Evolutionary conservation across 345 rosid species (phyloP), one percentile per base, ranked within the genome.

Genomic region (Geranium rotundifolium): DNA sequence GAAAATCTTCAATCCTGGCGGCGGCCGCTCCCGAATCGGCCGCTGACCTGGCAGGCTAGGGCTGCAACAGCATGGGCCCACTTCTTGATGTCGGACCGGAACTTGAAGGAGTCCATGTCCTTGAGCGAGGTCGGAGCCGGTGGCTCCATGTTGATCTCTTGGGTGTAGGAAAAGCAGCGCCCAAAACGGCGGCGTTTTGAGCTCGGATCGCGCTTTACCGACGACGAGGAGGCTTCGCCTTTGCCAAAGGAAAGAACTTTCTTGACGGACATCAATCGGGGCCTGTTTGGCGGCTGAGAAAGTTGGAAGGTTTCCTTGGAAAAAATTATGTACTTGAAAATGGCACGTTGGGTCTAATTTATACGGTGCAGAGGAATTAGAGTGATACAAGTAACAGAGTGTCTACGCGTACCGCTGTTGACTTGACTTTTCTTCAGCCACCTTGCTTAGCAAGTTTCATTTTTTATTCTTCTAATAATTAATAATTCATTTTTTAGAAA

Each of bases 61-160:
- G 72, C 75, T 5, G 71, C 98, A 0, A 89, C 95, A 58, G 85
- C 83, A 73, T 83, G 89, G 8, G 97, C 88, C 98, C 98, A 92
- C 68, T 84, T 86, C 49, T 50, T 73, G 59, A 92, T 92, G 64
- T 82, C 95, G 6, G 30, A 75, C 80, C 89, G 89, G 37, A 92
- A 67, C 82, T 83, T 84, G 55, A 64, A 70, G 0, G 97, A 87
- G 75, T 89, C 91, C 56, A 75, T 59, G 5, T 82, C 78, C 19
- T 46, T 67, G 63, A 89, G 71, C 13, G 93, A 75, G 5, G 59
- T 67, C n/a, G 77, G 80, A 14, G 61, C 39, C n/a, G 63, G 72
- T 0, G 79, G 79, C 23, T 80, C 81, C 7, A 69, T 57, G 23
- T 73, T 9, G 56, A 78, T 50, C 81, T 86, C 93, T 59, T 58